Conservation (phyloP, 202 grass and related monocot genomes). For the Cymbopogon flexuosus region DNA sequence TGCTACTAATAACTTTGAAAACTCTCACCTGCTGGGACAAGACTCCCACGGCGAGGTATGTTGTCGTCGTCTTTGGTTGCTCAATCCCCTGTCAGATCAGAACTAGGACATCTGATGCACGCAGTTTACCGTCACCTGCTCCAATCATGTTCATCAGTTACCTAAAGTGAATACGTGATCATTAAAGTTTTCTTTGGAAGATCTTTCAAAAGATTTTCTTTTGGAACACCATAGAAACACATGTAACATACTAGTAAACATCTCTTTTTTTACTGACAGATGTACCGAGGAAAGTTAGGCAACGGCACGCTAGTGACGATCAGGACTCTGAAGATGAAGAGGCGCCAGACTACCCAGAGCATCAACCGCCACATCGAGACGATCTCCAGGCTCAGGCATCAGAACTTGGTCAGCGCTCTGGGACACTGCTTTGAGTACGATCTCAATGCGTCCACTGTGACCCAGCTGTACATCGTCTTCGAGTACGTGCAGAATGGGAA, state of each 20-base stretch:
- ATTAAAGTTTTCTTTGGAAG: background rate
- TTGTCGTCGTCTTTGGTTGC: background rate
- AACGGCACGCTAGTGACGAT: conserved; percentile 75
- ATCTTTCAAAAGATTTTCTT: background rate
- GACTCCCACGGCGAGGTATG: conserved; percentile 72
- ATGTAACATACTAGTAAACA: background rate
- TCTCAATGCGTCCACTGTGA: conserved; percentile 68
- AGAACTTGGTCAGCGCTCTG: conserved; percentile 73
- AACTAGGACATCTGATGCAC: background rate
- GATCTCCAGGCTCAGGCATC: conserved; percentile 87
- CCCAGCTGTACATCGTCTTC: conserved; percentile 73
- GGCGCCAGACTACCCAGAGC: conserved; percentile 53
- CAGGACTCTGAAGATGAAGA: conserved; percentile 84
- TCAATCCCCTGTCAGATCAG: background rate
- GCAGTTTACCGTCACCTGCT: background rate
- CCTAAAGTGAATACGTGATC: background rate
- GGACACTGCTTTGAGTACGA: conserved; percentile 92
- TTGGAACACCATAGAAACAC: background rate
- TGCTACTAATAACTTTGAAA: conserved; percentile 75
- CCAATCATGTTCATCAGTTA: background rate
- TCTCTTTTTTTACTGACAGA: conserved; percentile 40
- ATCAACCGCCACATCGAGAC: conserved; percentile 79
- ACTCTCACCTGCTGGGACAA: conserved; percentile 61
- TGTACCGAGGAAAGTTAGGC: conserved; percentile 69
- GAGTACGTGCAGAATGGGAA: conserved; percentile 76